Base-by-base conservation (phyloP, 352 stramenopile genomes). In the Plasmopara muralis region DNA sequence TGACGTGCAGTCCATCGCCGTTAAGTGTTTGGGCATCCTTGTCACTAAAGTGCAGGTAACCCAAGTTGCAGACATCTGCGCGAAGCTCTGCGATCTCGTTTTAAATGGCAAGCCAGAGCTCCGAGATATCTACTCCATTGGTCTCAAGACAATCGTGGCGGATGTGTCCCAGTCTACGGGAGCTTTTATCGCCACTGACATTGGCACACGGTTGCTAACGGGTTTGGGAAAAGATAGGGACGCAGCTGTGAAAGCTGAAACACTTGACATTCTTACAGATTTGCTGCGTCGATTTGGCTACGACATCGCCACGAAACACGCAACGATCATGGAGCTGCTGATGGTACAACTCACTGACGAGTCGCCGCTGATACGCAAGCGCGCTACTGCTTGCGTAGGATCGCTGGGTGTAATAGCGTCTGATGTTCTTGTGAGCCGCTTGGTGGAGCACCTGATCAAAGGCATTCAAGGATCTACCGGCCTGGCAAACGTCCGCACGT, bases 51-150 rank as follows among this genome's bases (percentile, higher is more conserved):
- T 98, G 35, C 86, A 97, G 52, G 86, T 98, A 56, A 58, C 64
- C 18, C 87, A 97, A 66, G 95, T 99, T 12, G 80, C 90, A 13
- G 95, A 98, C 59, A 99, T 99, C 71, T 97, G 89, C 53, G 85
- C 97, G 58, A 97, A 98, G 57, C 83, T 99, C 12, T 95, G 89
- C 44, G 91, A 96, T 52, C 82, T 99, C 43, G 97, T 99, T 40
- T 73, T 99, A 38, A 93, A 97, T 55, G 87, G 87, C 33, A 98
- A 98, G 67, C 72, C 78, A 14, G 97, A 98, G 69, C 77, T 99
- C 14, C 81, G 96, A 30, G 97, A 99, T 73, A 98, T 99, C 29
- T 99, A 99, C 68, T 91, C 95, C 8, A 99, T 99, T 70, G 96
- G 97, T 15, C 74, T 99, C 8, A 98, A 98, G 72, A 99, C 95